Evolutionary conservation across 2,329 filamentous ascomycete species (phyloP), one percentile per base, ranked within the genome.

Genomic region (Ramichloridium luteum): DNA sequence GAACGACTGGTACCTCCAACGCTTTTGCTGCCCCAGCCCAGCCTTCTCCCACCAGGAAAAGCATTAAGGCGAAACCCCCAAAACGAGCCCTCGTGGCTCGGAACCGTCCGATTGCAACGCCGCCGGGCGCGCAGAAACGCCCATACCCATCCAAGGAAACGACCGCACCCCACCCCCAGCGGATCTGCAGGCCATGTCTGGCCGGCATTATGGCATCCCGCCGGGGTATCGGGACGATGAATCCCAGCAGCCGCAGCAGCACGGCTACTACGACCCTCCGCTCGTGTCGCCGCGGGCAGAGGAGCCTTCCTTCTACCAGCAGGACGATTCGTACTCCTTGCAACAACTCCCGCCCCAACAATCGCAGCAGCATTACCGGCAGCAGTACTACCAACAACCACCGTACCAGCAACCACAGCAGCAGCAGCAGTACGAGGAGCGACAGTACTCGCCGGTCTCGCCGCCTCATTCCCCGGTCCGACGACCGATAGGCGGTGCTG

Each of bases 171-270:
- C n/a, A n/a, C n/a, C n/a, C n/a, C n/a, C n/a, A n/a, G n/a, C n/a
- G n/a, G n/a, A n/a, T n/a, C n/a, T n/a, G n/a, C n/a, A n/a, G 18
- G 31, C 13, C 22, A 47, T 47, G 45, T 40, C 43, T 13, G 39
- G 31, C 4, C 34, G 39, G 10, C 34, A 39, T 25, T 46, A 47
- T 37, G 45, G 39, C 5, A 46, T 47, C 14, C 34, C 43, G 9
- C 11, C 37, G 16, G 44, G 41, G 11, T 31, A 43, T 17, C 18
- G 37, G n/a, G 30, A 38, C 6, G 32, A 33, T n/a, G n/a, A n/a
- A n/a, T n/a, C n/a, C n/a, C n/a, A n/a, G n/a, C n/a, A n/a, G n/a
- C n/a, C 25, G 32, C 36, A 11, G 27, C 31, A 26, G 17, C 12
- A 25, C 22, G 26, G 13, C 31, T 35, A 27, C 33, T 38, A 30